Conservation (phyloP, 2,329 filamentous ascomycete genomes). For the Aureobasidium sp. region DNA sequence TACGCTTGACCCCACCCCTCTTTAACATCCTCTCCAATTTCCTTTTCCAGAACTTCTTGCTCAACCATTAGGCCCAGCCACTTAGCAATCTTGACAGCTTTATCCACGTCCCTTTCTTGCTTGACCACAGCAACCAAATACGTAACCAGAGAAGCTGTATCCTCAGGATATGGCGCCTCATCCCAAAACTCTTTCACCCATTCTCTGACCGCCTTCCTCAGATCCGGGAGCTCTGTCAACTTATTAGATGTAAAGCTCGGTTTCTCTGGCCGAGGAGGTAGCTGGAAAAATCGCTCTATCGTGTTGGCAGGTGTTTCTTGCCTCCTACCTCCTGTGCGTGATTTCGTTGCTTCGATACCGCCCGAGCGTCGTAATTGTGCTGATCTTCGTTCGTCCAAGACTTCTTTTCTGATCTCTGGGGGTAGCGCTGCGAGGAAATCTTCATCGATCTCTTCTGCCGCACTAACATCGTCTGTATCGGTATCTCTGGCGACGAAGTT, state of each 20-base stretch:
- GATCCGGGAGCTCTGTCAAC: slow-evolving; percentile 51
- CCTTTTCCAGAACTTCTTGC: slow-evolving; percentile 20
- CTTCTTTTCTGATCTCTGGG: slow-evolving; percentile 68
- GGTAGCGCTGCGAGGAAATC: slow-evolving; percentile 78
- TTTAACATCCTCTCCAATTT: slow-evolving; percentile 16
- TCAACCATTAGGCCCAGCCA: slow-evolving; percentile 50
- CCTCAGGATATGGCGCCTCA: slow-evolving; percentile 71
- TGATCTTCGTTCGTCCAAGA: slow-evolving; percentile 66
- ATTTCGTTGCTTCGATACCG: slow-evolving; percentile 28
- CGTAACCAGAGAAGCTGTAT: slow-evolving; percentile 65
- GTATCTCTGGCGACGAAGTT: slow-evolving; percentile 53
- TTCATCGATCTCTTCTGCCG: slow-evolving; percentile 51
- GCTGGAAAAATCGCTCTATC: slow-evolving; percentile 34
- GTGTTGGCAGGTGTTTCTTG: slow-evolving; percentile 20
- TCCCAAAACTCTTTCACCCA: slow-evolving; percentile 68
- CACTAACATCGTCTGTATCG: slow-evolving; percentile 26
- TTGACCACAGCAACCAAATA: slow-evolving; percentile 66
- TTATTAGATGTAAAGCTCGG: slow-evolving; percentile 58
- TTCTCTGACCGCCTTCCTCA: slow-evolving; percentile 65
- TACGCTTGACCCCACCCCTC: slow-evolving; percentile 34
- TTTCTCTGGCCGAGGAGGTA: slow-evolving; percentile 45
- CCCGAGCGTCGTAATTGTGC: slow-evolving; percentile 49
- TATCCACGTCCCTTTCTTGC: slow-evolving; percentile 69
- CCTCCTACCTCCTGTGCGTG: not conserved
- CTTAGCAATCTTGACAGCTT: slow-evolving; percentile 60